Conservation (phyloP, 1,284 basidiomycete species). For the Phlebopus sp. region DNA sequence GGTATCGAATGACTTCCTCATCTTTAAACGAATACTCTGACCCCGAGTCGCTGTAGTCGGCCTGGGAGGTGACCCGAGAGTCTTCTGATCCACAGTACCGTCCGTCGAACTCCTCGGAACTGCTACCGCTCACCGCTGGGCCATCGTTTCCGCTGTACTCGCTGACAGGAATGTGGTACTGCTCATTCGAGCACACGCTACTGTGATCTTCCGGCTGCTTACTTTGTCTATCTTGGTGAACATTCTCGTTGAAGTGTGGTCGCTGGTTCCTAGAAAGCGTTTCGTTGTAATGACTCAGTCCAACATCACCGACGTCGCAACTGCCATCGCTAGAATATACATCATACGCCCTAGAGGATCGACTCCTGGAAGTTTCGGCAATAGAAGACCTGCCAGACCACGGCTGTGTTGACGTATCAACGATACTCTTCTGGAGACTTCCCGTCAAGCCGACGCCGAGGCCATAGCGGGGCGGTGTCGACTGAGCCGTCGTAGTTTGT, state of each 20-base stretch:
- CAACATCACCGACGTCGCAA: conserved; percentile 7
- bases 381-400: conserved; percentile 13
- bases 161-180: neutral
- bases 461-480: conserved; percentile 27
- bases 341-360: neutral
- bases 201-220: too few relatives aligned
- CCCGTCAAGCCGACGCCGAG: conserved; percentile 28
- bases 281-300: conserved; percentile 12
- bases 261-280: conserved; percentile 7
- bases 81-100: conserved; percentile 14
- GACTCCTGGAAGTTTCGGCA: conserved; percentile 4
- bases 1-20: conserved; percentile 1
- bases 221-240: conserved; percentile 19
- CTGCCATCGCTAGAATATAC: conserved; percentile 8
- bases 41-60: conserved; percentile 23
- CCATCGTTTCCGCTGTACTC: conserved; percentile 24
- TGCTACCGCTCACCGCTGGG: conserved; percentile 11
- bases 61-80: conserved; percentile 22
- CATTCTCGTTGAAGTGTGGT: conserved; percentile 10
- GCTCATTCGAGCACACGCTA: neutral
- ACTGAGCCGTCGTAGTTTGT: conserved; percentile 23
- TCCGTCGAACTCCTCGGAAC: conserved; percentile 14
- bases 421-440: conserved; percentile 13
- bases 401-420: conserved; percentile 8
- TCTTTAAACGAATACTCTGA: conserved; percentile 30